Evolutionary conservation across 179 eudicot species (phyloP).

Genomic region (Nepenthes alata): DNA sequence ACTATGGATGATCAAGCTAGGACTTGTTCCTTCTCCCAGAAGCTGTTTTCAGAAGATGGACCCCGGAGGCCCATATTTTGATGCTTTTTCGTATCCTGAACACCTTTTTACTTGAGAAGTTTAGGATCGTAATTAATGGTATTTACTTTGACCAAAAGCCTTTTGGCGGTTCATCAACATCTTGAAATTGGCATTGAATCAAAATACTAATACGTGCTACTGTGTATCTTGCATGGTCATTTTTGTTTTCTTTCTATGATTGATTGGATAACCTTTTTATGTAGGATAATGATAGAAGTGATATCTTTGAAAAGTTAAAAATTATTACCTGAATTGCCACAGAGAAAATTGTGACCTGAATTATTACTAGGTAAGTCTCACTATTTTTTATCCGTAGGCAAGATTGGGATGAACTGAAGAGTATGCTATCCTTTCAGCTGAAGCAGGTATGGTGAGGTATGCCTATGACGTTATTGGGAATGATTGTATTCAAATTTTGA

Average conservation of each 20-base stretch:
- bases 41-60: too few relatives aligned
- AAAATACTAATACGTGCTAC: too few relatives aligned
- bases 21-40: too few relatives aligned
- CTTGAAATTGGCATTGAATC: too few relatives aligned
- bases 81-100: too few relatives aligned
- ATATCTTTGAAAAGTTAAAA: neutral
- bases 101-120: too few relatives aligned
- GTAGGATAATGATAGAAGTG: neutral
- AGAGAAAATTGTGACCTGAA: neutral
- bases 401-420: constrained; percentile 54
- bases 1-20: too few relatives aligned
- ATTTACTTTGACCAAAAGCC: too few relatives aligned
- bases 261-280: neutral
- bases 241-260: neutral
- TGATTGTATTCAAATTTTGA: neutral
- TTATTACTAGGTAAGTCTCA: neutral
- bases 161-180: too few relatives aligned
- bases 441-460: constrained; percentile 85
- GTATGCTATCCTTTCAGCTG: constrained; percentile 59
- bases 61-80: too few relatives aligned
- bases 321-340: neutral
- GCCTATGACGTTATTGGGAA: constrained; percentile 12
- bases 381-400: constrained; percentile 24
- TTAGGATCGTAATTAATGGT: too few relatives aligned
- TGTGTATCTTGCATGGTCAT: too few relatives aligned